These are phyloP conservation scores for Scutellaria baicalensis DNA, from an alignment of 257 asterid genomes.

Conservation along the genomic window DNA sequence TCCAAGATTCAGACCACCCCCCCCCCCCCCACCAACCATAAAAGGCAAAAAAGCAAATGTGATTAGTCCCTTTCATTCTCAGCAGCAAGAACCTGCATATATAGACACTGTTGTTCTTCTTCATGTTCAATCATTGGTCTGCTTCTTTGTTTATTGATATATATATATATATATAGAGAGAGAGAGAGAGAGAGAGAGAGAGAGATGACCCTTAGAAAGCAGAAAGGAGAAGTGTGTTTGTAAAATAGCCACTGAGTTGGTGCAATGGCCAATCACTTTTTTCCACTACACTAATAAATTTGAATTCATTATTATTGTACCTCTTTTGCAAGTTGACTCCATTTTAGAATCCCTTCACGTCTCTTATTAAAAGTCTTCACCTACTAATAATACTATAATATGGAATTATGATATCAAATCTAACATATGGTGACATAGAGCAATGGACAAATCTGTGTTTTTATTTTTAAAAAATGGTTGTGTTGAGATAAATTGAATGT, in stretches of 20 bases:
- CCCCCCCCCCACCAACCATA: not conserved
- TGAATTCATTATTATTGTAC: not conserved
- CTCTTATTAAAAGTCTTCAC: conserved; percentile 3
- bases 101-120: not conserved
- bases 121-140: conserved; percentile 8
- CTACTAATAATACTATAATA: not conserved
- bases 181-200: not conserved
- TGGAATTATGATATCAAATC: not conserved
- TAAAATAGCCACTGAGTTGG: conserved; percentile 23
- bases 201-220: conserved; percentile 30
- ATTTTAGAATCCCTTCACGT: conserved; percentile 3
- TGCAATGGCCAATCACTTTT: conserved; percentile 28
- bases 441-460: too few species aligned
- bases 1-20: conserved; percentile 22
- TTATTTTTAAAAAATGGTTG: too few species aligned
- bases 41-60: not conserved
- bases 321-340: conserved; percentile 17
- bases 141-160: not conserved
- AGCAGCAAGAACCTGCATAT: not conserved
- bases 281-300: not conserved
- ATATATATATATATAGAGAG: too few species aligned
- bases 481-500: too few species aligned
- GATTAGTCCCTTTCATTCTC: not conserved
- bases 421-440: not conserved
- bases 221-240: conserved; percentile 20